phyloP scores from a whole-genome alignment of 2,329 filamentous ascomycete species.

The Leptographium radiaticola region DNA sequence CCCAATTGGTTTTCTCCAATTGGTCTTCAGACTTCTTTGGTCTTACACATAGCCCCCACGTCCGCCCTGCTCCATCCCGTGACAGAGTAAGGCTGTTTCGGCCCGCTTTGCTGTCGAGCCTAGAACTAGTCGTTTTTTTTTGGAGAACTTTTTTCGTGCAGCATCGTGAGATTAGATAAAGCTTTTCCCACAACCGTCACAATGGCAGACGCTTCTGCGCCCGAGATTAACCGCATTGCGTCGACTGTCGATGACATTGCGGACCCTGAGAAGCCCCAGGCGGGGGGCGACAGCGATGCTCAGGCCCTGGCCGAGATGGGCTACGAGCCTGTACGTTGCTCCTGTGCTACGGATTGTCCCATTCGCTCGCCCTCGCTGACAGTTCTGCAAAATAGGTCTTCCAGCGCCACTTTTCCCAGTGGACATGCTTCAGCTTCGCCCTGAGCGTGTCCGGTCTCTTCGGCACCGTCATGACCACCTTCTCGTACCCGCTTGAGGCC shows the following conservation, averaged over 20 bases:
- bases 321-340: conserved; percentile 20
- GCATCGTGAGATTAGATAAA: conserved; percentile 1
- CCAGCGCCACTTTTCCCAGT: conserved; percentile 45
- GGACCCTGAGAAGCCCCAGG: neutral
- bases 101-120: neutral
- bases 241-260: neutral
- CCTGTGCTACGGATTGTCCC: neutral
- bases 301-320: conserved; percentile 22
- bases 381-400: conserved; percentile 28
- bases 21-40: neutral
- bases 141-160: neutral
- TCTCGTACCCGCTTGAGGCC: conserved; percentile 37
- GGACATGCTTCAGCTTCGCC: conserved; percentile 45
- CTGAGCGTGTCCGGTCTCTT: conserved; percentile 43
- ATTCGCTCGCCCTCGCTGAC: neutral
- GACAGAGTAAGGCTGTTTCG: neutral
- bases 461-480: conserved; percentile 41
- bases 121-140: neutral
- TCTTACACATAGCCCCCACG: no score
- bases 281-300: conserved; percentile 15
- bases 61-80: neutral
- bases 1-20: neutral
- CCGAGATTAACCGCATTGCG: neutral
- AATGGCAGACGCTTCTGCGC: neutral
- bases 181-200: neutral